Evolutionary conservation across 345 rosid species (phyloP).

Genomic region (Firmiana major): DNA sequence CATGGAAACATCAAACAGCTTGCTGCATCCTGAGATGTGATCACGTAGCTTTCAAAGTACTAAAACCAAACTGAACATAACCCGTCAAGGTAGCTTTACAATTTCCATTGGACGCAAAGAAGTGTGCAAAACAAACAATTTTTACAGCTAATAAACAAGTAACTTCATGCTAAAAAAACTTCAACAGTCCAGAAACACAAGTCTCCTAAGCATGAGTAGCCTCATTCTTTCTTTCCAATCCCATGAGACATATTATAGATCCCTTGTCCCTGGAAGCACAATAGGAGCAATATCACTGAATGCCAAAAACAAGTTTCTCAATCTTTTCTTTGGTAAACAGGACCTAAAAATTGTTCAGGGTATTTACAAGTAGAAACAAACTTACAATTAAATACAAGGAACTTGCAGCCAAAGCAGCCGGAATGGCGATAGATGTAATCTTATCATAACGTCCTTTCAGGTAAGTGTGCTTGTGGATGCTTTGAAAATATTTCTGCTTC

Average conservation of each 20-base stretch:
- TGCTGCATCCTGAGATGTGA: background rate
- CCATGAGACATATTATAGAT: constrained; percentile 86
- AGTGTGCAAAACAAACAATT: constrained; percentile 36
- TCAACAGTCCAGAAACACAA: background rate
- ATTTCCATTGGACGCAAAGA: background rate
- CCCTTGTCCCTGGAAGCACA: constrained; percentile 64
- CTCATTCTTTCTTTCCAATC: constrained; percentile 78
- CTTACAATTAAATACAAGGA: constrained; percentile 71
- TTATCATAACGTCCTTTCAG: constrained; percentile 78
- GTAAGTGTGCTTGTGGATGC: constrained; percentile 71
- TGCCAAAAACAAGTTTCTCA: background rate
- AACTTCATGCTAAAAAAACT: constrained; percentile 5
- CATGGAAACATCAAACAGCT: background rate
- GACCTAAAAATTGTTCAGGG: background rate
- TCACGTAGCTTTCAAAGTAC: background rate
- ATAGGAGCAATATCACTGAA: background rate
- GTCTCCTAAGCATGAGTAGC: constrained; percentile 15
- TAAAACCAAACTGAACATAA: background rate
- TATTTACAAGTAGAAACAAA: background rate
- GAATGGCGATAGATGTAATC: constrained; percentile 88
- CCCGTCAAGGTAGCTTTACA: background rate
- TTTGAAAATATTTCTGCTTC: constrained; percentile 77
- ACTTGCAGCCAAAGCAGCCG: constrained; percentile 58
- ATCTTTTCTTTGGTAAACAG: background rate
- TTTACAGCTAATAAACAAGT: constrained; percentile 32